A percentile compares a stretch with the other conserved stretches of the same genome.
Conservation (phyloP, 1,284 basidiomycete species). For the Heterobasidion annosum region DNA sequence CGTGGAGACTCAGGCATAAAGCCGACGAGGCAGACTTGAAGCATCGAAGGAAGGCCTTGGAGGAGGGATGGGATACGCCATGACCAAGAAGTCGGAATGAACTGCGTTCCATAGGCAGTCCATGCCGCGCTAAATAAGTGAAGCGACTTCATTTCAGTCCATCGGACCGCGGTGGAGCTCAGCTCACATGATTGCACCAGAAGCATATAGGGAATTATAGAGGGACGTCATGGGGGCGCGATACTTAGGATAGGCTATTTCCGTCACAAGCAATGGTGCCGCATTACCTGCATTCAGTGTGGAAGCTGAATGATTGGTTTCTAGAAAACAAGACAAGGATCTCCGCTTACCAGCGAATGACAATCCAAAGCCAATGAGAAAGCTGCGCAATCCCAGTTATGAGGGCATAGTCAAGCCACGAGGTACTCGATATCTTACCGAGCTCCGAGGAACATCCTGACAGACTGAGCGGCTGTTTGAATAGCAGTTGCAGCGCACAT, state of each 20-base stretch:
- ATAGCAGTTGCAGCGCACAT: slow-evolving; percentile 59
- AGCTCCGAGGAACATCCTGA: slow-evolving; percentile 77
- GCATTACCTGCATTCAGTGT: slow-evolving; percentile 33
- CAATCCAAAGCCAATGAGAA: slow-evolving; percentile 74
- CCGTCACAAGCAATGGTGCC: slow-evolving; percentile 69
- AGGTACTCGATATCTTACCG: slow-evolving; percentile 28
- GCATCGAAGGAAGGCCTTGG: slow-evolving; percentile 52
- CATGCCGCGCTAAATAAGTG: slow-evolving; percentile 48
- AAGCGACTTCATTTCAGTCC: background rate
- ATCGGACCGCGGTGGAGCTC: background rate
- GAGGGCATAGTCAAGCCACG: background rate
- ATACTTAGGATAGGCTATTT: slow-evolving; percentile 70
- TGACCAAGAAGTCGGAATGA: slow-evolving; percentile 54
- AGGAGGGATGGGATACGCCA: slow-evolving; percentile 70
- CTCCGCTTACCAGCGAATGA: slow-evolving; percentile 40
- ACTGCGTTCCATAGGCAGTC: slow-evolving; percentile 67
- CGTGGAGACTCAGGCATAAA: slow-evolving; percentile 67
- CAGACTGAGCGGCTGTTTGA: slow-evolving; percentile 62
- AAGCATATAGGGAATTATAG: slow-evolving; percentile 79
- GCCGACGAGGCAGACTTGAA: slow-evolving; percentile 51
- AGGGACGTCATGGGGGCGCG: slow-evolving; percentile 63
- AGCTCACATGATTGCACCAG: slow-evolving; percentile 59
- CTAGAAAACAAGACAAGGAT: background rate
- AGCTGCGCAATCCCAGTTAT: slow-evolving; percentile 23
- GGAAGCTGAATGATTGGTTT: background rate